Percentiles rank a stretch among this genome's conserved stretches.
These are phyloP conservation scores for Chytriomyces hyalinus DNA, from an alignment of 192 early-diverging fungal genomes.

Conservation along the genomic window DNA sequence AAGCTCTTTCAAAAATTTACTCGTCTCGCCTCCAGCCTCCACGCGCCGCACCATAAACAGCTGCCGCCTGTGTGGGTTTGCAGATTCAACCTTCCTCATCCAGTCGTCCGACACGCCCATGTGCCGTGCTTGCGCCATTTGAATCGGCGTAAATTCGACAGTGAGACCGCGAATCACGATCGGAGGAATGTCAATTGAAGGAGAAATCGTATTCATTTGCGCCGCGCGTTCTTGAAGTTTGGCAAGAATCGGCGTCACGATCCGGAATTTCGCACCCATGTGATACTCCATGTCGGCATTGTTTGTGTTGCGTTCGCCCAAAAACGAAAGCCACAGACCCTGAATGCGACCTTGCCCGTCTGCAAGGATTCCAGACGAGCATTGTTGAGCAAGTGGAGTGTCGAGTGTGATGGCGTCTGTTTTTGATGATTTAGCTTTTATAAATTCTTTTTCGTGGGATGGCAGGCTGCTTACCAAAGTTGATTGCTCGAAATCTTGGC, in stretches of 20 bases:
- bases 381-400: conserved; percentile 81
- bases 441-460: background rate
- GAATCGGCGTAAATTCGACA: conserved; percentile 52
- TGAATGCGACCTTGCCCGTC: conserved; percentile 70
- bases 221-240: conserved; percentile 29
- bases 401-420: conserved; percentile 77
- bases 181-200: conserved; percentile 7
- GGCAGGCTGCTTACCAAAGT: conserved; percentile 53
- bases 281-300: conserved; percentile 60
- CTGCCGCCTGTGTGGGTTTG: conserved; percentile 46
- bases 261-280: conserved; percentile 40
- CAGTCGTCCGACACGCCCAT: conserved; percentile 59
- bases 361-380: conserved; percentile 73
- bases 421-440: background rate
- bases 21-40: conserved; percentile 47
- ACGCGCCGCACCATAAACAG: conserved; percentile 53
- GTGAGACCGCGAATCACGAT: conserved; percentile 47
- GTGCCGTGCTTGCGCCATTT: conserved; percentile 51
- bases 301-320: conserved; percentile 72
- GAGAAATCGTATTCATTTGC: background rate
- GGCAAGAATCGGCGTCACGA: conserved; percentile 45
- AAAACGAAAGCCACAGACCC: conserved; percentile 75
- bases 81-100: conserved; percentile 51
- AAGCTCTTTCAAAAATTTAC: conserved; percentile 51
- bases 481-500: conserved; percentile 72